Evolutionary conservation across 2,329 filamentous ascomycete genomes (phyloP).

Genomic region (Aspergillus oerlinghausenensis): DNA sequence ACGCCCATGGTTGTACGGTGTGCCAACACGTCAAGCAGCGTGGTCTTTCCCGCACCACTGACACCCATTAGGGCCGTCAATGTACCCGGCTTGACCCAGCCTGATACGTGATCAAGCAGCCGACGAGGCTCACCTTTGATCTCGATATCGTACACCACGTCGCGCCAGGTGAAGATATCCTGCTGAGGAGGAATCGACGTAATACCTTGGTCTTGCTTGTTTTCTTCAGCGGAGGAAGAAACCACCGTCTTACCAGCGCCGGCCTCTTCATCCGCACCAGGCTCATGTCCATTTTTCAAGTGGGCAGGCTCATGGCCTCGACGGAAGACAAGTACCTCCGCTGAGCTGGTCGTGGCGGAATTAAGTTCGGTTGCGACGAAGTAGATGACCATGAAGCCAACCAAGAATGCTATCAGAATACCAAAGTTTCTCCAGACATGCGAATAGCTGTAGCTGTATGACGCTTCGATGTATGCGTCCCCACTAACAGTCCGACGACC

Average conservation of each 20-base stretch:
- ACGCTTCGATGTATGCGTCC: conserved; percentile 51
- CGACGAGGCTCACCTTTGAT: conserved; percentile 70
- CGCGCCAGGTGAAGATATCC: conserved; percentile 75
- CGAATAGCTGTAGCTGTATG: conserved; percentile 53
- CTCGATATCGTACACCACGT: conserved; percentile 72
- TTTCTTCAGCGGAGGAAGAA: not conserved
- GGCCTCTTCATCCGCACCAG: conserved; percentile 2
- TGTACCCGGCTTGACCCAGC: conserved; percentile 90
- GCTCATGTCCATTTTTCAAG: conserved; percentile 1
- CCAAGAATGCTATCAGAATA: conserved; percentile 60
- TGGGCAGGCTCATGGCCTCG: conserved; percentile 41
- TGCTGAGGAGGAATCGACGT: conserved; percentile 55
- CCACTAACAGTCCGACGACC: conserved; percentile 54
- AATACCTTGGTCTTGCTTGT: not conserved
- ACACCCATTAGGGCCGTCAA: conserved; percentile 87
- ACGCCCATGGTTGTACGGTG: conserved; percentile 81
- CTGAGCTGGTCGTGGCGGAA: conserved; percentile 65
- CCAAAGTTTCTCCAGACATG: conserved; percentile 68
- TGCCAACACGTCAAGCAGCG: conserved; percentile 78
- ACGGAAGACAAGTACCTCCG: conserved; percentile 71
- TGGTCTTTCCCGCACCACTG: conserved; percentile 85
- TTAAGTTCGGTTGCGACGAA: conserved; percentile 44
- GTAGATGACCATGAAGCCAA: conserved; percentile 59
- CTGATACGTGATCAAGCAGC: conserved; percentile 77
- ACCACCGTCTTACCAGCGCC: not conserved